A percentile compares a stretch with the other conserved stretches of the same genome.
These are phyloP conservation scores for Aquilaria yunnanensis DNA, from an alignment of 345 rosid species.

Conservation along the genomic window DNA sequence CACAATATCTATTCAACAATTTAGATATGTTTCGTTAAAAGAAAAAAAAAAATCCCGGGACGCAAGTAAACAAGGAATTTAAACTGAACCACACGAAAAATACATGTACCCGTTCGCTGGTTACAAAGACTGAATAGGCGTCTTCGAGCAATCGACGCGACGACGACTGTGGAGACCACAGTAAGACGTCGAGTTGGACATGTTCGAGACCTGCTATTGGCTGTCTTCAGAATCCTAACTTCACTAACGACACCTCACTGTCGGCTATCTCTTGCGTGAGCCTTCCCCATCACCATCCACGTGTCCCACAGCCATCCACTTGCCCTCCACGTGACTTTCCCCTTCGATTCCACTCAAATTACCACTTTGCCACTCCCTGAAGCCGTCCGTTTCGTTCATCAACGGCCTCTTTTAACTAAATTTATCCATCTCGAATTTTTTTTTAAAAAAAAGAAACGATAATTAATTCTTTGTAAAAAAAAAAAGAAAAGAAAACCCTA, in stretches of 20 bases:
- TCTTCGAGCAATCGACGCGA: too few relatives aligned
- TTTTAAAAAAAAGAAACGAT: background rate
- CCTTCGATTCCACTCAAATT: background rate
- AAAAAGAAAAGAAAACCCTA: constrained; percentile 6
- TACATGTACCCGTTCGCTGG: too few relatives aligned
- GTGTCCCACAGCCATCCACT: constrained; percentile 18
- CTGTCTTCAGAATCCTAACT: constrained; percentile 3
- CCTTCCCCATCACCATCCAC: constrained; percentile 15
- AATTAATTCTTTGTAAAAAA: too few relatives aligned
- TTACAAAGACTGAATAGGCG: too few relatives aligned
- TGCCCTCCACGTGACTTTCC: constrained; percentile 25
- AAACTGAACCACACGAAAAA: too few relatives aligned
- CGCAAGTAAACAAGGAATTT: too few relatives aligned
- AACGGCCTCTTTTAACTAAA: background rate
- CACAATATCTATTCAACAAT: too few relatives aligned
- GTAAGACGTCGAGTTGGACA: constrained; percentile 21
- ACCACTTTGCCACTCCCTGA: constrained; percentile 8
- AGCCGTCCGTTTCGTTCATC: background rate
- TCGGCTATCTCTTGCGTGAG: constrained; percentile 20
- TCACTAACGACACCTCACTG: constrained; percentile 19
- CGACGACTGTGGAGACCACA: too few relatives aligned
- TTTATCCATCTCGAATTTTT: background rate
- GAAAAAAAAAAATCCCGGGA: too few relatives aligned
- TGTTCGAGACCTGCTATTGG: constrained; percentile 22
- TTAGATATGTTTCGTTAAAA: too few relatives aligned